A percentile compares a stretch with the other conserved stretches of the same genome.
These are phyloP conservation scores for Xanthoceras sorbifolium DNA, from an alignment of 345 rosid species.

Conservation along the genomic window DNA sequence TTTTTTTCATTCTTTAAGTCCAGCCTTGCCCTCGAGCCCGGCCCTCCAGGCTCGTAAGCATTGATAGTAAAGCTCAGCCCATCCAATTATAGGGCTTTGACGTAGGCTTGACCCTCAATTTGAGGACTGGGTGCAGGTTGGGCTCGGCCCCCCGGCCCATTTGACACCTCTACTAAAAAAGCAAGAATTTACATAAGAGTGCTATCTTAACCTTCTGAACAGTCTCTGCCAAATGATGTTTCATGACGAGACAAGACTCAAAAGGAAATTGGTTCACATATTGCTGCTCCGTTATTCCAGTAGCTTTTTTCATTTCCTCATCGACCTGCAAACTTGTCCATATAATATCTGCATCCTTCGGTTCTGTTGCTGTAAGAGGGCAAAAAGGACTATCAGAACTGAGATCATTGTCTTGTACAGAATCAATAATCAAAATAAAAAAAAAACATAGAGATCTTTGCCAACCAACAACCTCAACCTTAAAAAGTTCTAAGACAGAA, in stretches of 20 bases:
- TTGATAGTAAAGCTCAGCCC: too few relatives aligned
- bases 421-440: not conserved
- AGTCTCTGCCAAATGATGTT: conserved; percentile 97
- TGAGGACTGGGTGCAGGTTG: too few relatives aligned
- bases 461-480: not conserved
- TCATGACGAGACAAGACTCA: conserved; percentile 96
- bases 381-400: conserved; percentile 3
- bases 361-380: conserved; percentile 61
- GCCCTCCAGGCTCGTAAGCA: too few relatives aligned
- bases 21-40: too few relatives aligned
- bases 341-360: conserved; percentile 83
- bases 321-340: conserved; percentile 93
- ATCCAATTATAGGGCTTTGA: too few relatives aligned
- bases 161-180: too few relatives aligned
- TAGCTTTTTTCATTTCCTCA: conserved; percentile 67
- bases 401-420: not conserved
- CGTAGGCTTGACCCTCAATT: too few relatives aligned
- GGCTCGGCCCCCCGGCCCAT: too few relatives aligned
- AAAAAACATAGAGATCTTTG: not conserved
- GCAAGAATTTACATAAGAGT: conserved; percentile 1
- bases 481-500: conserved; percentile 10
- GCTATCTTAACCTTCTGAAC: conserved; percentile 60
- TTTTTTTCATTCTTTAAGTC: too few relatives aligned
- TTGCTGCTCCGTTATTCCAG: conserved; percentile 77
- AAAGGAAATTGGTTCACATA: conserved; percentile 86